phyloP scores from a whole-genome alignment of 306 rosid species.

The cucumber (Cucumis sativus) region Cucumber_9930_V3 NC_026655.2:29937001-29937500 shows the following conservation, averaged over 20 bases:
- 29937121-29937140: constrained; percentile 82
- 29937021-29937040: background rate
- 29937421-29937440: constrained; percentile 69
- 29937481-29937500: constrained; percentile 8
- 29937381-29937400: background rate
- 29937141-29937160: constrained; percentile 99
- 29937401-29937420: constrained; percentile 57
- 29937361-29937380: constrained; percentile 48
- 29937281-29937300: constrained; percentile 75
- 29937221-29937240: constrained; percentile 46
- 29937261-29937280: constrained; percentile 95
- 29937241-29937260: constrained; percentile 86
- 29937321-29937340: constrained; percentile 86
- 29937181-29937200: constrained; percentile 87
- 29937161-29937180: constrained; percentile 74
- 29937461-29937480: constrained; percentile 2
- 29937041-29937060: background rate
- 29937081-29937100: background rate
- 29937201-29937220: constrained; percentile 98
- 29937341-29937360: constrained; percentile 60
- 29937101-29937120: background rate
- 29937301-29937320: constrained; percentile 93
- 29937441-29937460: constrained; percentile 36
- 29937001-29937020: background rate
- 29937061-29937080: background rate